Evolutionary conservation across 1,139 yeast species (phyloP), one percentile per base, ranked within the genome.

Genomic region (Pneumocystis carinii): DNA sequence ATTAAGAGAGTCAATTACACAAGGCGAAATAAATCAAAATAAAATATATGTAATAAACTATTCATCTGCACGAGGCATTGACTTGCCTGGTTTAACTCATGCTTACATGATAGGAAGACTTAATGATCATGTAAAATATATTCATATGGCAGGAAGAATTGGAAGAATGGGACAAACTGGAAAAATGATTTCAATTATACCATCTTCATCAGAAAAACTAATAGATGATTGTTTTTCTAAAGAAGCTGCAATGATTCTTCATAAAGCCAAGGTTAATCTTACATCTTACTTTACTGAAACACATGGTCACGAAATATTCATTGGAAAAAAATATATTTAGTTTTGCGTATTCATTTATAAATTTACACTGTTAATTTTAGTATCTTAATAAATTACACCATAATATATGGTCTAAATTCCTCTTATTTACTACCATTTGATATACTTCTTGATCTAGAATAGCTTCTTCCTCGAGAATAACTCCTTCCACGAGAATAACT

Each of bases 131-230:
- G 12, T 48, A 48, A 39, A 57, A 10, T 57, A 57, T 57, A 29
- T 57, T 29, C 59, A 57, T 57, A 57, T 57, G 41, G 41, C 59
- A 19, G 59, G 59, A 57, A 37, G 59, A 37, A 39, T 57, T 57
- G 59, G 59, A 57, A 57, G 59, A 19, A 57, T 39, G 59, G 59
- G 59, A 19, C 24, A 39, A 19, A 12, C 38, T n/a, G 59, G 59
- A 19, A 57, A 57, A 57, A 39, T 57, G n/a, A 57, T 57, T 57
- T 37, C 59, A 29, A 57, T 57, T 57, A 57, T 57, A 48, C 55
- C 55, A 12, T 48, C 55, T 19, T 48, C 55, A 48, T 48, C 55
- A 48, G 27, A 6, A 48, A 48, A 48, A 24, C 15, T 7, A 12
- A 29, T 24, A 48, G 55, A 48, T 24, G 32, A 24, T 24, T 48